Base-by-base conservation (phyloP, 768 basidiomycete genomes). In the Leccinellum luteum region DNA sequence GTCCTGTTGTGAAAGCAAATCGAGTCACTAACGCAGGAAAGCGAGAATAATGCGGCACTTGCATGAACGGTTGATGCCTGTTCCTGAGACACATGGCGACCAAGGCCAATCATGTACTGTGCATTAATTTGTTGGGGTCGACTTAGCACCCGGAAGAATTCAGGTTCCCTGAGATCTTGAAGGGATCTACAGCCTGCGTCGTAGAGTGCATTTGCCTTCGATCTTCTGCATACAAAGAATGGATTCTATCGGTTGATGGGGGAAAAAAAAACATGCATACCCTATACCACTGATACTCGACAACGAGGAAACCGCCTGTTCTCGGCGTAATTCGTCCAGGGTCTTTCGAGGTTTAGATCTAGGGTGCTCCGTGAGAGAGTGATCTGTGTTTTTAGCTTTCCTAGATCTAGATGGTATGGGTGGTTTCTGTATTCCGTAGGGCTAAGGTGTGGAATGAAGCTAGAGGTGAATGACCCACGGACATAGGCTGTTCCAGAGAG, bases 41-140 rank as follows among this genome's bases (percentile, higher is more conserved):
- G 21, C 14, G 13, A 30, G 10, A 17, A 31, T 41, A 19, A 54
- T 28, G 41, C 12, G n/a, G 56, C n/a, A 69, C 76, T 28, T 63
- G 84, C 86, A n/a, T 69, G 60, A n/a, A 83, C 68, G 4, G 67
- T 60, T 49, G 79, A 79, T 0, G 79, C 80, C 53, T 84, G 74
- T 48, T 74, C 66, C 13, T 73, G 73, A 19, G 73, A 65, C 13
- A 80, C 69, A 1, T 64, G 69, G 21, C 69, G 64, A 35, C 73
- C 64, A 13, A 80, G 56, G 57, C 81, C 74, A 9, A 74, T 67
- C 34, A 72, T 62, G 60, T 81, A 86, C 47, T 68, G 74, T 13
- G 75, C 64, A 30, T 73, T 74, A 6, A 76, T 59, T 61, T 71
- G 71, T 62, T 81, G 78, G 9, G 67, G 52, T 19, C 64, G 59